A percentile compares a stretch with the other conserved stretches of the same genome.
phyloP scores from a whole-genome alignment of 805 yeast genomes.

The Metschnikowia matae region DNA sequence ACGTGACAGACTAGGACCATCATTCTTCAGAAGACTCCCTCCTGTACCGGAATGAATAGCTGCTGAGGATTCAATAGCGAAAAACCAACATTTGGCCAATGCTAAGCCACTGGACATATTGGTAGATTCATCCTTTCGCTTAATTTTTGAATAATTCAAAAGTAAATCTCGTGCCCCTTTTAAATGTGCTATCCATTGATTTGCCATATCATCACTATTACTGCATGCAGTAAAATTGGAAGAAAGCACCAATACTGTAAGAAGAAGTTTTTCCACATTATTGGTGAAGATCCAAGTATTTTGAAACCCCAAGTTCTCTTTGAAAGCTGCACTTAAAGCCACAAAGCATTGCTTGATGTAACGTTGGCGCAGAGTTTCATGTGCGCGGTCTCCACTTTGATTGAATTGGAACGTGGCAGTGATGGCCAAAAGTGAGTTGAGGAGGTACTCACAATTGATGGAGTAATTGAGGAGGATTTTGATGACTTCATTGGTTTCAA shows the following conservation, averaged over 20 bases:
- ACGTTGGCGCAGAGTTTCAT: constrained; percentile 19
- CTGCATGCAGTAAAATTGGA: constrained; percentile 24
- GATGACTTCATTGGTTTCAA: constrained; percentile 33
- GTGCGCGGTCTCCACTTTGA: constrained; percentile 19
- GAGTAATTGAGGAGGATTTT: constrained; percentile 22
- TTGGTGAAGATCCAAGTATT: constrained; percentile 12
- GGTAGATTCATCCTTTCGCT: constrained; percentile 5
- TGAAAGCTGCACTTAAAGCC: constrained; percentile 20
- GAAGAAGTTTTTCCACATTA: constrained; percentile 23
- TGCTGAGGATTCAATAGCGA: constrained; percentile 24
- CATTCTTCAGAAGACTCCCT: constrained; percentile 6
- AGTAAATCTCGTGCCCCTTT: constrained; percentile 26
- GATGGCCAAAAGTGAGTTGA: constrained; percentile 23
- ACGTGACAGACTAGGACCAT: constrained; percentile 1
- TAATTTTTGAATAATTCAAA: constrained; percentile 15
- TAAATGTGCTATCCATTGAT: constrained; percentile 24
- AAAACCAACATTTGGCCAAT: constrained; percentile 26
- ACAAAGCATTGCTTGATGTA: constrained; percentile 21
- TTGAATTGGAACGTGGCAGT: constrained; percentile 27
- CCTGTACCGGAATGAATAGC: constrained; percentile 18
- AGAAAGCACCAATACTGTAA: constrained; percentile 24
- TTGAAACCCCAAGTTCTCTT: constrained; percentile 10
- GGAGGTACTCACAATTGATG: constrained; percentile 20
- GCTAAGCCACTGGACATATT: constrained; percentile 21
- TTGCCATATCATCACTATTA: constrained; percentile 8